These are phyloP conservation scores for Cornus suecica DNA, from an alignment of 148 eudicot species.

Conservation along the genomic window DNA sequence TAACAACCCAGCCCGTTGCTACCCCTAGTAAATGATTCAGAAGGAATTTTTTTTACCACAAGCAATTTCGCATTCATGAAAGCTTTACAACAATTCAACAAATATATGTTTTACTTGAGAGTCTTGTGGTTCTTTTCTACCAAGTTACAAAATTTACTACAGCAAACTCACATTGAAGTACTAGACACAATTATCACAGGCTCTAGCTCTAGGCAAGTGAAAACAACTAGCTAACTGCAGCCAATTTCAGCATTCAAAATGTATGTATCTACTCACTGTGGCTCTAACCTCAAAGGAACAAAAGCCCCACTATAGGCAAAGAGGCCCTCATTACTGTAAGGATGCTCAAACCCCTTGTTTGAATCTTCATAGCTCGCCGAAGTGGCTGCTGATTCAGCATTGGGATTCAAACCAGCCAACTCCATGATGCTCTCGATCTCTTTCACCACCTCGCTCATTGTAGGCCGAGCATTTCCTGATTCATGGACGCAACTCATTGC, in stretches of 20 bases:
- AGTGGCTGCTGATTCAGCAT: constrained; percentile 46
- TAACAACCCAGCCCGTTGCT: no score
- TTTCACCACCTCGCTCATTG: constrained; percentile 61
- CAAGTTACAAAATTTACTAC: no score
- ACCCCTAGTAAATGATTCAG: no score
- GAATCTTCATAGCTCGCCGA: constrained; percentile 46
- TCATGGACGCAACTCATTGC: constrained; percentile 61
- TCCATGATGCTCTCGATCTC: constrained; percentile 61
- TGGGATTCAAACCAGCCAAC: constrained; percentile 36
- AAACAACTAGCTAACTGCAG: background rate
- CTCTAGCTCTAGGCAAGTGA: no score
- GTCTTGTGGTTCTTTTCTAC: no score
- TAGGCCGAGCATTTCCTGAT: constrained; percentile 45
- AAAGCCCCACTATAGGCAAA: constrained; percentile 31
- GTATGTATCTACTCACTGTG: background rate
- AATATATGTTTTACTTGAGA: no score
- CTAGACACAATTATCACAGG: no score
- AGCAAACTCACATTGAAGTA: no score
- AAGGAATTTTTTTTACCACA: no score
- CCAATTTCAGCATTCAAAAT: background rate
- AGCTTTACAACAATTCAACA: no score
- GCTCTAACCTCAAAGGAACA: constrained; percentile 22
- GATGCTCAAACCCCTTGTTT: constrained; percentile 29
- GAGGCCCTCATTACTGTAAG: constrained; percentile 36
- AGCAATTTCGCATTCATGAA: no score